phyloP scores from a whole-genome alignment of 139 green algal species.

The Trebouxia sp. region DNA sequence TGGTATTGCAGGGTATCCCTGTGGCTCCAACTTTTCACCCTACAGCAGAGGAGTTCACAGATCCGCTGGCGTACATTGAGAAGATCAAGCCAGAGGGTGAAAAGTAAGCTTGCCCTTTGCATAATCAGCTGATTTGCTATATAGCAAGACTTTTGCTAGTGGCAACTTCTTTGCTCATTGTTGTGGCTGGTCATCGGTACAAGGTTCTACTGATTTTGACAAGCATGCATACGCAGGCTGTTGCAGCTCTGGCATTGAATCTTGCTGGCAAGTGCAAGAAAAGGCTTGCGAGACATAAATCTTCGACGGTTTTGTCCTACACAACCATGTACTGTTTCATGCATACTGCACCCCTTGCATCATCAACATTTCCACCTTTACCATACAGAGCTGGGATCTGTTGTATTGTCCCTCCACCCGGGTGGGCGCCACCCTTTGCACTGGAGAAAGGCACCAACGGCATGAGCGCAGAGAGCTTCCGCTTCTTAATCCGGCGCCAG shows the following conservation, averaged over 20 bases:
- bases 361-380: not conserved
- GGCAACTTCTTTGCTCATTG: too few relatives aligned
- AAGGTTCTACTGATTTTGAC: too few relatives aligned
- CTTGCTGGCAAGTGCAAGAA: not conserved
- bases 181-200: too few relatives aligned
- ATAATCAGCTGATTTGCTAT: too few relatives aligned
- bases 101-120: slow-evolving; percentile 27
- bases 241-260: not conserved
- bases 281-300: too few relatives aligned
- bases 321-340: too few relatives aligned
- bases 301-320: too few relatives aligned
- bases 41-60: slow-evolving; percentile 47
- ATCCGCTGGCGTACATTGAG: slow-evolving; percentile 59
- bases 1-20: slow-evolving; percentile 32
- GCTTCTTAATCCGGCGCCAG: slow-evolving; percentile 62
- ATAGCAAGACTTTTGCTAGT: too few relatives aligned
- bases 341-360: not conserved
- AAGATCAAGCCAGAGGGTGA: slow-evolving; percentile 49
- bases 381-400: slow-evolving; percentile 65
- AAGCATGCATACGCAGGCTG: too few relatives aligned
- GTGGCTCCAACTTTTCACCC: slow-evolving; percentile 48
- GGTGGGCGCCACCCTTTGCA: slow-evolving; percentile 64
- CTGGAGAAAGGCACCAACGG: slow-evolving; percentile 63
- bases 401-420: slow-evolving; percentile 83
- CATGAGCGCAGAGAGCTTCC: slow-evolving; percentile 54